A percentile compares a stretch with the other conserved stretches of the same genome.
Evolutionary conservation across 2,329 filamentous ascomycete species (phyloP).

Genomic region (Lasiodiplodia citricola): DNA sequence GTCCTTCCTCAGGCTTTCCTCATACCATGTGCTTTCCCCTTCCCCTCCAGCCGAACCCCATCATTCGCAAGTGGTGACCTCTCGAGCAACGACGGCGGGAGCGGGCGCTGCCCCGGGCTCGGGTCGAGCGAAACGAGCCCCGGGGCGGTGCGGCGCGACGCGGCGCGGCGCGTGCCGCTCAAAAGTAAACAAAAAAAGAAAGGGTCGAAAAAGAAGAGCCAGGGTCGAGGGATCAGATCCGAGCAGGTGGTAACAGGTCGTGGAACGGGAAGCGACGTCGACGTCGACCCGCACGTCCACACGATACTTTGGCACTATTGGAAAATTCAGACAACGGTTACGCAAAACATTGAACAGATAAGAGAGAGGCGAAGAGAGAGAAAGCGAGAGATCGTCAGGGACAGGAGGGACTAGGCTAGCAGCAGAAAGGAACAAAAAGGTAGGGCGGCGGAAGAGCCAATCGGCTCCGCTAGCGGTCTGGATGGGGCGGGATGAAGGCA

Average conservation of each 20-base stretch:
- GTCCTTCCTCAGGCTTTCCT: background rate
- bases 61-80: background rate
- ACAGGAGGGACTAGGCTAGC: background rate
- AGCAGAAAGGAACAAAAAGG: background rate
- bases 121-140: too few species aligned
- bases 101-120: background rate
- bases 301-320: background rate
- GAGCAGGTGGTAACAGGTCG: too few species aligned
- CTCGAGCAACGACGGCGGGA: too few species aligned
- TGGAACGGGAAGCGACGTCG: background rate
- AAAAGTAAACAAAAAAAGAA: background rate
- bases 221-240: too few species aligned
- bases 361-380: background rate
- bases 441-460: background rate
- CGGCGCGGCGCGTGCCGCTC: background rate
- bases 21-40: background rate
- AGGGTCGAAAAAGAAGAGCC: background rate
- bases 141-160: too few species aligned
- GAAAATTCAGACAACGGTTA: background rate
- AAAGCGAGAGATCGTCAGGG: background rate
- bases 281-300: background rate
- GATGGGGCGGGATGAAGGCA: background rate
- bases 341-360: background rate
- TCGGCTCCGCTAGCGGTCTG: background rate
- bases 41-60: background rate